A percentile compares a stretch with the other conserved stretches of the same genome.
phyloP scores from a whole-genome alignment of 1,139 yeast species.

The Geotrichum citri-aurantii region DNA sequence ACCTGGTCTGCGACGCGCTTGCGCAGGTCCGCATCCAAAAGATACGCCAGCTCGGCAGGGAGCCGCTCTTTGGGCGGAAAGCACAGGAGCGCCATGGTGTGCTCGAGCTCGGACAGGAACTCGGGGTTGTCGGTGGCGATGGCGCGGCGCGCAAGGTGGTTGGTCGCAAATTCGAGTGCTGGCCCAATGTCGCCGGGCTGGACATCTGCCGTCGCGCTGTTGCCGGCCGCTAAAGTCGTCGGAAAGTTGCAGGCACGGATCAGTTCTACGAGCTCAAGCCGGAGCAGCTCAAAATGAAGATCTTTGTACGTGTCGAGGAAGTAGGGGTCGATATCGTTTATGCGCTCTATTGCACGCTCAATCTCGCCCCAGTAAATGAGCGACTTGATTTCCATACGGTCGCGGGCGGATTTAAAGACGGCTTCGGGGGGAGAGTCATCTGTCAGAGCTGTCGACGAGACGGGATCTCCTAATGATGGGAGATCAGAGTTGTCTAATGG shows the following conservation, averaged over 20 bases:
- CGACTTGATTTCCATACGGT: constrained; percentile 32
- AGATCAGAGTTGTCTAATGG: not conserved
- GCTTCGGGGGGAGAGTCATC: not conserved
- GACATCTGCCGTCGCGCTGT: constrained; percentile 12
- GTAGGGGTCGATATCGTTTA: constrained; percentile 38
- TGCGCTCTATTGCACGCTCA: constrained; percentile 35
- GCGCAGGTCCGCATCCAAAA: constrained; percentile 34
- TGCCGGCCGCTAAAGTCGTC: not conserved
- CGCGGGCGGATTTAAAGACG: constrained; percentile 23
- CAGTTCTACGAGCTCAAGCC: constrained; percentile 39
- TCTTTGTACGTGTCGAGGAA: constrained; percentile 34
- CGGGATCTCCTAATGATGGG: not conserved
- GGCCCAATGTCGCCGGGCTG: constrained; percentile 26
- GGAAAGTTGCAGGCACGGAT: constrained; percentile 27
- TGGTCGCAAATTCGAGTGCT: constrained; percentile 37
- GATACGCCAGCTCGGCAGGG: constrained; percentile 32
- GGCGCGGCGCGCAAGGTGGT: constrained; percentile 37
- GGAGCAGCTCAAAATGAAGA: constrained; percentile 35
- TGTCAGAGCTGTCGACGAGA: not conserved
- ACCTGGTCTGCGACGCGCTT: constrained; percentile 36
- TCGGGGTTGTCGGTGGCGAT: constrained; percentile 7
- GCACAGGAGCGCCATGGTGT: constrained; percentile 40
- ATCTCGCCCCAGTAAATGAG: constrained; percentile 35
- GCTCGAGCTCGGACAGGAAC: constrained; percentile 34
- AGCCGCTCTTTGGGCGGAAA: constrained; percentile 34